Percentiles rank a stretch among this genome's conserved stretches.
Evolutionary conservation across 345 rosid species (phyloP).

Genomic region (Hevea brasiliensis): DNA sequence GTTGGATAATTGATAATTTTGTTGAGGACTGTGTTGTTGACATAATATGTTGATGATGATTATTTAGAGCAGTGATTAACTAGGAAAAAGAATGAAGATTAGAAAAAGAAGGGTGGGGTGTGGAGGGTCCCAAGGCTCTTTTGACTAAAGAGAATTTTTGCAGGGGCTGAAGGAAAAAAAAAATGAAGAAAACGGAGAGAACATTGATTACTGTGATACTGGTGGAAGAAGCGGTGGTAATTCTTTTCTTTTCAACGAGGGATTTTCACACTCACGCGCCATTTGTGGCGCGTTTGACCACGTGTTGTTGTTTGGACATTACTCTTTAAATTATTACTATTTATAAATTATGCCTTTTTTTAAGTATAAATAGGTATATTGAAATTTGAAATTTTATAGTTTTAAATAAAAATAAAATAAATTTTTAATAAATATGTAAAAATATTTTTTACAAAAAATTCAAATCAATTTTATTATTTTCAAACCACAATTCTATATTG

Average conservation of each 20-base stretch:
- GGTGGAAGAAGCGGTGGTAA: background rate
- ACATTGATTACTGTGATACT: conserved; percentile 12
- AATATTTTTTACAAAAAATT: no score
- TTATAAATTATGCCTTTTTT: no score
- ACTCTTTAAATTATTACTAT: no score
- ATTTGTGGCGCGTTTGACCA: background rate
- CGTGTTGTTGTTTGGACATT: no score
- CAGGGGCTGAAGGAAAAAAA: background rate
- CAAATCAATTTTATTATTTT: no score
- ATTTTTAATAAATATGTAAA: no score
- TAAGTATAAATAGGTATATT: no score
- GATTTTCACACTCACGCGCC: background rate
- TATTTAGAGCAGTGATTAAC: background rate
- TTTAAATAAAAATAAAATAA: no score
- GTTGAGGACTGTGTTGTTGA: conserved; percentile 8
- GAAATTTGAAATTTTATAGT: no score
- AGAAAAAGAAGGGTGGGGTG: conserved; percentile 15
- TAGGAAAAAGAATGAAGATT: conserved; percentile 8
- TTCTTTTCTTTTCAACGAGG: background rate
- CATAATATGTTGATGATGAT: background rate
- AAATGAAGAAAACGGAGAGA: conserved; percentile 13
- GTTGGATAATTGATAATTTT: conserved; percentile 44
- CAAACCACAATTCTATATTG: no score
- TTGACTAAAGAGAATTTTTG: conserved; percentile 37
- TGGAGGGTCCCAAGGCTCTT: conserved; percentile 48